phyloP scores from a whole-genome alignment of 164 flowering plant species.

The Macadamia integrifolia region DNA sequence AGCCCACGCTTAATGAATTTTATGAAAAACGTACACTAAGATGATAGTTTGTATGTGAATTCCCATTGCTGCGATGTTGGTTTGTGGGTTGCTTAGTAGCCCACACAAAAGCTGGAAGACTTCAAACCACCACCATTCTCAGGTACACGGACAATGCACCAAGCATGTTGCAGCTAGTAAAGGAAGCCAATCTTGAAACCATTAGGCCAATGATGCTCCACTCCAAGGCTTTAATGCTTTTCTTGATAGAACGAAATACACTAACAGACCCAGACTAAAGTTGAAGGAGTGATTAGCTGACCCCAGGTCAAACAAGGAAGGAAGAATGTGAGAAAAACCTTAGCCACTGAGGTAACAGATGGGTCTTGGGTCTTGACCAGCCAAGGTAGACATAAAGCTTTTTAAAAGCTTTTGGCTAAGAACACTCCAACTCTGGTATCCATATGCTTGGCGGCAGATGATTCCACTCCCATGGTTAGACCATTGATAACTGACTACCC shows the following conservation, averaged over 20 bases:
- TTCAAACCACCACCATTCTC: conserved; percentile 95
- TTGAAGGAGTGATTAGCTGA: conserved; percentile 52
- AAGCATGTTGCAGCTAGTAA: conserved; percentile 53
- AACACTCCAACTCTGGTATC: too few species aligned
- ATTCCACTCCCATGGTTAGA: too few species aligned
- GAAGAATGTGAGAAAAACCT: too few species aligned
- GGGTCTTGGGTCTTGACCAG: too few species aligned
- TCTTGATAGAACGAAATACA: conserved; percentile 37
- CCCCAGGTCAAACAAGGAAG: conserved; percentile 27
- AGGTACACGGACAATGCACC: conserved; percentile 68
- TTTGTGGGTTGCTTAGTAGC: conserved; percentile 46
- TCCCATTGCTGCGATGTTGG: conserved; percentile 82
- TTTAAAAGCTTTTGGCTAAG: too few species aligned
- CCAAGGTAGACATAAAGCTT: too few species aligned
- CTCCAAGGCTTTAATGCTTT: conserved; percentile 37
- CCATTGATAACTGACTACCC: too few species aligned
- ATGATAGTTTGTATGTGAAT: conserved; percentile 72
- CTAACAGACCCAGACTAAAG: conserved; percentile 29
- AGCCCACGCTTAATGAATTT: conserved; percentile 63
- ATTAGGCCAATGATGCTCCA: conserved; percentile 29
- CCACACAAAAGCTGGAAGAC: conserved; percentile 74
- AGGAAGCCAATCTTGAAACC: conserved; percentile 42
- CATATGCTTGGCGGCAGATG: too few species aligned
- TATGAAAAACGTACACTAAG: conserved; percentile 72
- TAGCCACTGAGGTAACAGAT: too few species aligned